Conservation (phyloP, 768 basidiomycete species). For the Agrocybe pediades region DNA sequence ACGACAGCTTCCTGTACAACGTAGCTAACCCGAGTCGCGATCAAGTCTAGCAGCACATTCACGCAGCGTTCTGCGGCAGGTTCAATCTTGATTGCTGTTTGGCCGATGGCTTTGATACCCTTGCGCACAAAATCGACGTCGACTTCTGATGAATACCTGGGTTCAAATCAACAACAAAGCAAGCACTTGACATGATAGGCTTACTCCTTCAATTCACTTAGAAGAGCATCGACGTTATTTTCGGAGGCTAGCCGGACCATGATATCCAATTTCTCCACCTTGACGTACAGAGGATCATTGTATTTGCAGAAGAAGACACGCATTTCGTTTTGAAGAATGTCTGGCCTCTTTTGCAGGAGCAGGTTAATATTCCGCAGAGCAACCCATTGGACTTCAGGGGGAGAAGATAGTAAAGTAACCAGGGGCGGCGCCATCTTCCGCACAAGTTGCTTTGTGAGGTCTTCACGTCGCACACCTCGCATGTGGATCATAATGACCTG, state of each 20-base stretch:
- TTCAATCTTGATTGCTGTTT: conserved; percentile 95
- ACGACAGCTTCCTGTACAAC: conserved; percentile 98
- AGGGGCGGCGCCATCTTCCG: conserved; percentile 97
- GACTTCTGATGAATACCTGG: conserved; percentile 93
- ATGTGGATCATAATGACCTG: conserved; percentile 99
- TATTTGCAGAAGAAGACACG: conserved; percentile 99
- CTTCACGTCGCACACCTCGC: conserved; percentile 77
- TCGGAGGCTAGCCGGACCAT: conserved; percentile 94
- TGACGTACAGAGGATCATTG: conserved; percentile 98
- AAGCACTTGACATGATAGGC: conserved; percentile 25
- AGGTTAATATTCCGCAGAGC: conserved; percentile 96
- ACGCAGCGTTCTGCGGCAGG: conserved; percentile 92
- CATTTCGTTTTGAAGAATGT: conserved; percentile 94
- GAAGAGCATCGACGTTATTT: conserved; percentile 89
- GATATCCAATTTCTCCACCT: conserved; percentile 97
- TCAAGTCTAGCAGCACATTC: conserved; percentile 90
- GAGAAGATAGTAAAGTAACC: conserved; percentile 94
- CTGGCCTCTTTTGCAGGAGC: conserved; percentile 89
- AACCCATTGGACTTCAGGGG: conserved; percentile 99
- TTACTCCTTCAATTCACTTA: conserved; percentile 96
- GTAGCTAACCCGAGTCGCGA: conserved; percentile 91
- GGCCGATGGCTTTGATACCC: conserved; percentile 94
- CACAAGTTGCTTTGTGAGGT: conserved; percentile 80
- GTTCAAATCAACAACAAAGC: not conserved
- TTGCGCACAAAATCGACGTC: conserved; percentile 98